Conservation (phyloP, 768 basidiomycete genomes). For the Leccinum variicolor region DNA sequence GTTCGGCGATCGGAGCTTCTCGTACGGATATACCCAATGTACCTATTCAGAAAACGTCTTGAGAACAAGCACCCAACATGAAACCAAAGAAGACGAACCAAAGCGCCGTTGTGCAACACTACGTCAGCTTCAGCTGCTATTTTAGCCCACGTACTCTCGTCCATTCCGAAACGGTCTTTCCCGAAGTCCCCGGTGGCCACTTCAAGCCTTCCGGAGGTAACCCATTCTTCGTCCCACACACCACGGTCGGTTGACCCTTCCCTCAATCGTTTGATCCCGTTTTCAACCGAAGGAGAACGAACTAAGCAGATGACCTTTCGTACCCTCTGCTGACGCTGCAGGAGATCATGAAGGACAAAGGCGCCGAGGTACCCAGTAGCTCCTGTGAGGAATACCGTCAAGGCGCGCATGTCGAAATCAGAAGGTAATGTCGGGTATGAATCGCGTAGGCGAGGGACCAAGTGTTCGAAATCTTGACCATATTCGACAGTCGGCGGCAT, state of each 20-base stretch:
- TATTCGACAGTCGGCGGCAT: constrained; percentile 54
- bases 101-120: constrained; percentile 93
- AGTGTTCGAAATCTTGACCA: constrained; percentile 67
- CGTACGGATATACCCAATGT: constrained; percentile 99
- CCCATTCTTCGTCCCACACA: constrained; percentile 89
- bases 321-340: constrained; percentile 58
- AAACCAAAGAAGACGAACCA: constrained; percentile 53
- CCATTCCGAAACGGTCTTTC: constrained; percentile 70
- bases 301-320: constrained; percentile 92
- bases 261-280: constrained; percentile 66
- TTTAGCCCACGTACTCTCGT: constrained; percentile 57
- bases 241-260: constrained; percentile 74
- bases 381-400: constrained; percentile 93
- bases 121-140: constrained; percentile 74
- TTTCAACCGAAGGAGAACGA: constrained; percentile 59
- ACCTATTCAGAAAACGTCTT: constrained; percentile 51
- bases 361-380: constrained; percentile 97
- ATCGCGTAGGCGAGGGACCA: constrained; percentile 54
- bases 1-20: constrained; percentile 86
- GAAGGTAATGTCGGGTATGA: constrained; percentile 60
- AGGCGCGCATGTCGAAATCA: constrained; percentile 48
- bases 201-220: constrained; percentile 60
- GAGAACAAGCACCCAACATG: not conserved
- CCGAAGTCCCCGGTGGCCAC: constrained; percentile 85
- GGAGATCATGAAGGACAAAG: constrained; percentile 81